Conservation (phyloP, 2,329 filamentous ascomycete genomes). For the Didymella glomerata region DNA sequence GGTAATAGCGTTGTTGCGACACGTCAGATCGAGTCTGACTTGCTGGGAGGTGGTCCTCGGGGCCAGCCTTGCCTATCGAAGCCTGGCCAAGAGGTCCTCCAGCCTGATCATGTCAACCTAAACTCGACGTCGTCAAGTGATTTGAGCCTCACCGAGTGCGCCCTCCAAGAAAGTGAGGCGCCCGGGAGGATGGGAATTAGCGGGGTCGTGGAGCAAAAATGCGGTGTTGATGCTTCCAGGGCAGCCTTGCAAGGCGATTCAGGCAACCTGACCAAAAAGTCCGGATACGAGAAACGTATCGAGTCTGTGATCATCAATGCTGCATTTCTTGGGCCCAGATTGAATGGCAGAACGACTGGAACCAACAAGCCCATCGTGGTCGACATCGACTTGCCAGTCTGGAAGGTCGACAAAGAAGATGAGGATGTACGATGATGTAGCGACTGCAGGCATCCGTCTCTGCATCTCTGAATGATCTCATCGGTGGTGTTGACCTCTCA, state of each 20-base stretch:
- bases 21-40: conserved; percentile 38
- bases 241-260: conserved; percentile 25
- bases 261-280: conserved; percentile 11
- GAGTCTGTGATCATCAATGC: conserved; percentile 86
- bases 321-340: conserved; percentile 73
- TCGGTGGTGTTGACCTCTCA: conserved; percentile 19
- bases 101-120: conserved; percentile 34
- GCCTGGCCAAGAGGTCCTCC: conserved; percentile 21
- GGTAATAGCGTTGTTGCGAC: conserved; percentile 36
- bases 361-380: conserved; percentile 86
- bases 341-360: conserved; percentile 63
- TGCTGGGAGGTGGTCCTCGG: conserved; percentile 18
- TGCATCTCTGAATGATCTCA: conserved; percentile 35
- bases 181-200: conserved; percentile 26
- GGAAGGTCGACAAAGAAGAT: conserved; percentile 38
- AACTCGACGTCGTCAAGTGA: conserved; percentile 27
- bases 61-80: conserved; percentile 31
- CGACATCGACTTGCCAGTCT: conserved; percentile 75
- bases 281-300: conserved; percentile 51
- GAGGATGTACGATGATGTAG: conserved; percentile 27
- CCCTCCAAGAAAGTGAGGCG: conserved; percentile 36
- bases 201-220: conserved; percentile 31
- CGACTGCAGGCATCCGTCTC: conserved; percentile 24
- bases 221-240: conserved; percentile 37
- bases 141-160: conserved; percentile 27